phyloP scores from a whole-genome alignment of 2,329 filamentous ascomycete genomes.

The Cryphonectria parasitica region DNA sequence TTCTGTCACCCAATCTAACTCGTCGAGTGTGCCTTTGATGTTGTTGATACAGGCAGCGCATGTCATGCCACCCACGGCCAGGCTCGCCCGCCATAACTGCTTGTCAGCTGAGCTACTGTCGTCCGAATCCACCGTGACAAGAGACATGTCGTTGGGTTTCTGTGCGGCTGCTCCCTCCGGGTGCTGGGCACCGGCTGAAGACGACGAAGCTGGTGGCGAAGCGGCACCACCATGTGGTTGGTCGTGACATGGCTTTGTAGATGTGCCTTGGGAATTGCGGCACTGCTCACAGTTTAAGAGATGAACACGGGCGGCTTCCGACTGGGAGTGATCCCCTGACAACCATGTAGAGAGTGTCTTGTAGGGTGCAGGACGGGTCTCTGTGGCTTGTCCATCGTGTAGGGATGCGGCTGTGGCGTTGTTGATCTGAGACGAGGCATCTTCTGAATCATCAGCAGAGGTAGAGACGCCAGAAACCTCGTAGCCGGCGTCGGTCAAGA shows the following conservation, averaged over 20 bases:
- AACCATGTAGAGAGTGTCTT: slow-evolving; percentile 37
- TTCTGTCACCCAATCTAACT: slow-evolving; percentile 60
- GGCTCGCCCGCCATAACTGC: slow-evolving; percentile 51
- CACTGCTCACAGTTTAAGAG: slow-evolving; percentile 50
- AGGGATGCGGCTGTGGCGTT: slow-evolving; percentile 29
- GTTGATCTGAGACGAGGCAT: slow-evolving; percentile 27
- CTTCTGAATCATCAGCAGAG: slow-evolving; percentile 36
- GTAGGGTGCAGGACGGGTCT: slow-evolving; percentile 26
- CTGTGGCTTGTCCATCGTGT: slow-evolving; percentile 14
- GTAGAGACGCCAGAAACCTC: slow-evolving; percentile 56
- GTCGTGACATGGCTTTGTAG: slow-evolving; percentile 11
- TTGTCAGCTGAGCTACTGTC: slow-evolving; percentile 34
- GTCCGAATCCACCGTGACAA: slow-evolving; percentile 43
- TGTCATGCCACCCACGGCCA: slow-evolving; percentile 75
- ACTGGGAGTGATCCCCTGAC: slow-evolving; percentile 22
- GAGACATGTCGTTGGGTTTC: slow-evolving; percentile 28
- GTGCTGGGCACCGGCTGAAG: slow-evolving; percentile 2
- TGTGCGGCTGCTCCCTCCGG: neutral
- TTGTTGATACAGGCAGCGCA: slow-evolving; percentile 70
- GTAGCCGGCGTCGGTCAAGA: slow-evolving; percentile 62
- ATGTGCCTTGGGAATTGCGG: slow-evolving; percentile 33
- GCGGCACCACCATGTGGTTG: neutral
- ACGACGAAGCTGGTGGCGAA: neutral
- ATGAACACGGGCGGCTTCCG: slow-evolving; percentile 39
- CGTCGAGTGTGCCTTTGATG: slow-evolving; percentile 63